phyloP scores from a whole-genome alignment of 2,329 filamentous ascomycete genomes.

The Sphaceloma murrayae region DNA sequence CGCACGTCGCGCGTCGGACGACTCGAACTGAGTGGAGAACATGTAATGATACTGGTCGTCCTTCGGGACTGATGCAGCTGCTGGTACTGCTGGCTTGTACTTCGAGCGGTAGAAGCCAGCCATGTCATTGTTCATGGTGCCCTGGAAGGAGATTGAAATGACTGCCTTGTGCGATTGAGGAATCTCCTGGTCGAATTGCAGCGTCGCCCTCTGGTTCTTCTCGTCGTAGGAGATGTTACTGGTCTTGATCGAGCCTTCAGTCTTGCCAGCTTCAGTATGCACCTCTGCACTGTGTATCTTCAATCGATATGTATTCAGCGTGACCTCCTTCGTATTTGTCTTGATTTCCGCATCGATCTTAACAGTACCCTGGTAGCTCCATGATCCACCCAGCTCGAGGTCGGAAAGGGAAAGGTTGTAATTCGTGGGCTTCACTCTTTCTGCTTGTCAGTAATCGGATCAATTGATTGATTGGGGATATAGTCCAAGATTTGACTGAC shows the following conservation, averaged over 20 bases:
- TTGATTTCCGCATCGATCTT: slow-evolving; percentile 67
- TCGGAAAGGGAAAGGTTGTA: slow-evolving; percentile 76
- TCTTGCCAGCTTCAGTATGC: slow-evolving; percentile 48
- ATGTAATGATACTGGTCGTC: slow-evolving; percentile 56
- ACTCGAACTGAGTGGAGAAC: slow-evolving; percentile 95
- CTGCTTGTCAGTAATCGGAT: neutral
- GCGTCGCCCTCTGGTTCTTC: slow-evolving; percentile 70
- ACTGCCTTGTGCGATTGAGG: slow-evolving; percentile 55
- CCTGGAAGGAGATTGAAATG: slow-evolving; percentile 64
- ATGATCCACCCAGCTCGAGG: slow-evolving; percentile 60
- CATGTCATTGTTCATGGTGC: slow-evolving; percentile 86
- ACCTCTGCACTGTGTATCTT: slow-evolving; percentile 62
- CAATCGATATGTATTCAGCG: slow-evolving; percentile 78
- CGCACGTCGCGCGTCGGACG: slow-evolving; percentile 84
- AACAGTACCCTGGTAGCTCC: slow-evolving; percentile 79
- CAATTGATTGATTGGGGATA: slow-evolving; percentile 33
- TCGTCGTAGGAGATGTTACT: slow-evolving; percentile 69
- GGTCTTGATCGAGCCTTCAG: slow-evolving; percentile 49
- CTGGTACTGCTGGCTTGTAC: slow-evolving; percentile 70
- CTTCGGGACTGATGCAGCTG: slow-evolving; percentile 67
- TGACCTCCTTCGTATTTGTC: slow-evolving; percentile 63
- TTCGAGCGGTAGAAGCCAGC: slow-evolving; percentile 88
- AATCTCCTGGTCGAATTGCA: slow-evolving; percentile 66
- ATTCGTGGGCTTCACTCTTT: slow-evolving; percentile 71
- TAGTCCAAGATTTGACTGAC: slow-evolving; percentile 35